Evolutionary conservation across 129 eudicot genomes (phyloP), one percentile per base, ranked within the genome.

Genomic region (Artemisia annua): DNA sequence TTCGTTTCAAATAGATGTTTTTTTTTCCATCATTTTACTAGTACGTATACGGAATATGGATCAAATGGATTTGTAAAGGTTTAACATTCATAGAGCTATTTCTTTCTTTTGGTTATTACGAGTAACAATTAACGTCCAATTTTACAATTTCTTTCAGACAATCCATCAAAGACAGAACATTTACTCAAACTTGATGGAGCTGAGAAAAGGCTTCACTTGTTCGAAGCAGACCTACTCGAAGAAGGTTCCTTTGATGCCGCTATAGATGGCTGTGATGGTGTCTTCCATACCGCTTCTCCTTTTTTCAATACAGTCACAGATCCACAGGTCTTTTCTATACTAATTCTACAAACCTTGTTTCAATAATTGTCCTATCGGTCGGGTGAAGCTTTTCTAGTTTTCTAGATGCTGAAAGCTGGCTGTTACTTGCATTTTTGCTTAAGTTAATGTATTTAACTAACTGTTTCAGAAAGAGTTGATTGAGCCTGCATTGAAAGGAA

Each of bases 231-330:
- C 69, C 78, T 89, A 4, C 73, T 86, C 18, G 86, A 84, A 63
- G 85, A 89, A 35, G 86, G 89, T 50, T 75, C 92, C 16, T 89
- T 89, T 67, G 89, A 89, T 86, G 79, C 86, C 22, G 87, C 77
- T 0, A 54, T 86, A 65, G 80, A 82, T 13, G 96, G 89, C 10
- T 86, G 92, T 67, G 88, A 78, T 8, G 89, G 92, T 39, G 96
- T 89, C 48, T 89, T 89, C 70, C 96, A 89, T 49, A 80, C 85
- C 1, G 96, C 92, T 11, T 86, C 96, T 50, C 96, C 92, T 7
- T 84, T 85, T 43, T 48, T 13, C 59, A 52, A 15, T 63, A 24
- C 56, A 3, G 65, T 62, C 58, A 35, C 52, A 1, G 81, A 89
- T 56, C 92, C 96, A 15, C 84, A 84, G 92, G 91, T 86, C 63